These are phyloP conservation scores for Pilaira anomala DNA, from an alignment of 192 early-diverging fungal genomes.

Conservation along the genomic window DNA sequence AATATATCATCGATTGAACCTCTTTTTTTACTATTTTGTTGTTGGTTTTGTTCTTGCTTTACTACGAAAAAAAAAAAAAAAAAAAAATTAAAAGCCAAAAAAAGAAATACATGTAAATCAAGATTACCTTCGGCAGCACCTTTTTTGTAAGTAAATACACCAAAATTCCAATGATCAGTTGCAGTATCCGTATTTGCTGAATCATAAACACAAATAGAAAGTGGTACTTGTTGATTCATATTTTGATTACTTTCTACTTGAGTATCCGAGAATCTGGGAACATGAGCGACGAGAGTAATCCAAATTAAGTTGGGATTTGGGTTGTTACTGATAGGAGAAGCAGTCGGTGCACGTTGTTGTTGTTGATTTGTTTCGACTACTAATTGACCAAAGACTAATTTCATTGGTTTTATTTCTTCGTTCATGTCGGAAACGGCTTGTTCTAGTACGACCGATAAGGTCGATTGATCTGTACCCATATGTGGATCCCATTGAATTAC, in stretches of 20 bases:
- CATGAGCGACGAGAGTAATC: constrained; percentile 8
- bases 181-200: not conserved
- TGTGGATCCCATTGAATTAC: constrained; percentile 44
- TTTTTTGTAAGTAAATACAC: constrained; percentile 12
- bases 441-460: constrained; percentile 40
- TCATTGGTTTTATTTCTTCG: constrained; percentile 30
- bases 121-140: constrained; percentile 5
- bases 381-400: constrained; percentile 47
- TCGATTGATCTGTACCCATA: constrained; percentile 33
- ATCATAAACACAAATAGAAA: constrained; percentile 14
- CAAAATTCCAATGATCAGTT: constrained; percentile 15
- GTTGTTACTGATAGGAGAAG: not conserved
- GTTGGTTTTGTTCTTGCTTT: not conserved
- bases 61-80: not conserved
- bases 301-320: not conserved
- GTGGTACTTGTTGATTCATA: not conserved
- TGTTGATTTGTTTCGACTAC: constrained; percentile 50
- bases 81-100: too few relatives aligned
- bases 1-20: not conserved
- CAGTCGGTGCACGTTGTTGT: constrained; percentile 8
- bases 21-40: constrained; percentile 3
- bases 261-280: constrained; percentile 7
- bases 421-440: not conserved
- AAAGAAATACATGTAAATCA: not conserved
- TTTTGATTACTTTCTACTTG: not conserved